Base-by-base conservation (phyloP, 2,329 filamentous ascomycete genomes). In the Lizonia empirigonia region DNA sequence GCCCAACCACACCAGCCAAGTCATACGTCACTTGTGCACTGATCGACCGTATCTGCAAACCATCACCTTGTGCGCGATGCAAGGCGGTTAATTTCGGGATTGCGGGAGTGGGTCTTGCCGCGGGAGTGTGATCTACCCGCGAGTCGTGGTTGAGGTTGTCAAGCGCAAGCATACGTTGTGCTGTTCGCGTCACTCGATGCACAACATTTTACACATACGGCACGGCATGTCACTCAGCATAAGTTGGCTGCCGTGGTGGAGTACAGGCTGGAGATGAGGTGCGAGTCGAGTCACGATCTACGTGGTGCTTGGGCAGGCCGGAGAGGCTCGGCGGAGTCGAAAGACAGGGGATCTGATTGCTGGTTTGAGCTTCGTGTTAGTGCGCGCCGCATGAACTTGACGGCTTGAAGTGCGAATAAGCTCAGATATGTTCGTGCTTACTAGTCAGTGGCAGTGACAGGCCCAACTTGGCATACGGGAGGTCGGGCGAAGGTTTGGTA, bases 391-490 rank as follows among this genome's bases (percentile, higher is more conserved):
- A 51, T 51, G 36, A 46, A 51, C 23, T 12, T 35, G 34, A 15
- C 34, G 34, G 13, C n/a, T 22, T 10, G 49, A 51, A 36, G 36
- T 46, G 37, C 20, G 27, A 45, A 41, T 37, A 51, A 46, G 42
- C 49, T 51, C 42, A 42, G 27, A 33, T 47, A 18, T 46, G 13
- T 29, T 38, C 19, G 18, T 24, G 13, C 12, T 7, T 26, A 10
- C 24, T 32, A 32, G 29, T 16, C 13, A 32, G n/a, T n/a, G n/a
- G n/a, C n/a, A n/a, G n/a, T n/a, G n/a, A n/a, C n/a, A n/a, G n/a
- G n/a, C n/a, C n/a, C n/a, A n/a, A n/a, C n/a, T n/a, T 20, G 29
- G 12, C 22, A 32, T 18, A 1, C 19, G 34, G 39, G 33, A 34
- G 34, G 19, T 20, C 27, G 16, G 34, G 27, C 22, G 10, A 42